Evolutionary conservation across 805 yeast species (phyloP).

Genomic region (Candida michaelii): DNA sequence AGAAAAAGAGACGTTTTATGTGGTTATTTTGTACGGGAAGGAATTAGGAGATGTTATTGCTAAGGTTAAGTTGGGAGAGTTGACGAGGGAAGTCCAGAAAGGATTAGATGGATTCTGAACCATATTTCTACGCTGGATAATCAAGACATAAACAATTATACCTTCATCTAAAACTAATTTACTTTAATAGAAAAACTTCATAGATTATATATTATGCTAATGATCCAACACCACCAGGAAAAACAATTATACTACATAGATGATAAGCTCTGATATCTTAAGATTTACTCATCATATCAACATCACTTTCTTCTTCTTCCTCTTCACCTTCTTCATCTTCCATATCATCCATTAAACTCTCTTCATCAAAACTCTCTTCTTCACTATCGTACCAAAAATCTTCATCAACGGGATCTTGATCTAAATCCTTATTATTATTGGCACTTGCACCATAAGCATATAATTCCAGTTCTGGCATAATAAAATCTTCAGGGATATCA

Average conservation of each 20-base stretch:
- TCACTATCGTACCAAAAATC: conserved; percentile 78
- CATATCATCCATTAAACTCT: conserved; percentile 47
- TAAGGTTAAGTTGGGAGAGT: conserved; percentile 34
- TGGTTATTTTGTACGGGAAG: conserved; percentile 31
- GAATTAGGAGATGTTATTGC: conserved; percentile 33
- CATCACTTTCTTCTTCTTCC: conserved; percentile 52
- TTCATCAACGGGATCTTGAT: conserved; percentile 66
- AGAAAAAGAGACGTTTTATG: conserved; percentile 20
- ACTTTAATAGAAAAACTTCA: neutral
- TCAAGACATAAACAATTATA: too few relatives aligned
- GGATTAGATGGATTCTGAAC: conserved; percentile 38
- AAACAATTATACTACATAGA: conserved; percentile 4
- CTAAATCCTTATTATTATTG: conserved; percentile 39
- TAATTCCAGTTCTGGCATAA: conserved; percentile 70
- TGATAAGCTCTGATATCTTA: too few relatives aligned
- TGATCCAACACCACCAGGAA: conserved; percentile 8
- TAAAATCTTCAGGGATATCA: conserved; percentile 85
- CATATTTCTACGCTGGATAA: too few relatives aligned
- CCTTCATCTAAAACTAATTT: too few relatives aligned
- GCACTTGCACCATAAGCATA: conserved; percentile 36
- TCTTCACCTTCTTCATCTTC: conserved; percentile 57
- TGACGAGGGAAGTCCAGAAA: conserved; percentile 26
- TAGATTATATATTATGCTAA: conserved; percentile 9
- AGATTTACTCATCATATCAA: conserved; percentile 13
- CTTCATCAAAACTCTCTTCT: conserved; percentile 47